These are phyloP conservation scores for Abrus pulchellus DNA, from an alignment of 306 rosid species.

Conservation along the genomic window DNA sequence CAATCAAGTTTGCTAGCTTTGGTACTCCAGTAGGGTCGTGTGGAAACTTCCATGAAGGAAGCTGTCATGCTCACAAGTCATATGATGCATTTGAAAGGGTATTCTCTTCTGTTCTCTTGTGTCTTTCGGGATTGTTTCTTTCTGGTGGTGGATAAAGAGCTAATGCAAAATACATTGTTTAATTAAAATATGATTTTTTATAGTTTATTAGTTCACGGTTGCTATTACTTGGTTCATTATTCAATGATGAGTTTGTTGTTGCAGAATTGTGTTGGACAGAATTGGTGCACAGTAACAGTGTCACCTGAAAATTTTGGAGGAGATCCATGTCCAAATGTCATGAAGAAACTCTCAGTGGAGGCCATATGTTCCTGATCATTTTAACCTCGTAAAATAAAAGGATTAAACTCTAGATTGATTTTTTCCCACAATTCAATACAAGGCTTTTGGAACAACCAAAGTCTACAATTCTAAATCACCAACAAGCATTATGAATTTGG, in stretches of 20 bases:
- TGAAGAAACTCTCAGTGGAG: conserved; percentile 97
- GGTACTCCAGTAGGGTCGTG: conserved; percentile 90
- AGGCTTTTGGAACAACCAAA: conserved; percentile 46
- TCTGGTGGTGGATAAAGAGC: not conserved
- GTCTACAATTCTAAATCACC: conserved; percentile 49
- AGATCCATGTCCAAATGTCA: conserved; percentile 92
- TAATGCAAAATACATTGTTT: not conserved
- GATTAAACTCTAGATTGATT: conserved; percentile 46
- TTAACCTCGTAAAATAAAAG: conserved; percentile 39
- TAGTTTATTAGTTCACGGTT: not conserved
- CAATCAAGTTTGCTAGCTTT: conserved; percentile 93
- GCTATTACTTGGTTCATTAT: conserved; percentile 17
- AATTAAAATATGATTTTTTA: not conserved
- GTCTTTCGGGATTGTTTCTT: not conserved
- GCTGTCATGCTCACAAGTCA: conserved; percentile 92
- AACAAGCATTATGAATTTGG: conserved; percentile 62
- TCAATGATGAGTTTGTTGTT: conserved; percentile 42
- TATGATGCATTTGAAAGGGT: conserved; percentile 89
- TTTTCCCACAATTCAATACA: conserved; percentile 35
- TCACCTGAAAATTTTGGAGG: conserved; percentile 90
- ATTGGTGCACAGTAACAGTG: conserved; percentile 78
- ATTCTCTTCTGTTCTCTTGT: conserved; percentile 34
- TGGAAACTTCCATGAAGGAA: conserved; percentile 89
- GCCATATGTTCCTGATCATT: conserved; percentile 79
- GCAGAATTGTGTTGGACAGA: conserved; percentile 92